Base-by-base conservation (phyloP, 345 rosid genomes). In the Eucalyptus virginea region DNA sequence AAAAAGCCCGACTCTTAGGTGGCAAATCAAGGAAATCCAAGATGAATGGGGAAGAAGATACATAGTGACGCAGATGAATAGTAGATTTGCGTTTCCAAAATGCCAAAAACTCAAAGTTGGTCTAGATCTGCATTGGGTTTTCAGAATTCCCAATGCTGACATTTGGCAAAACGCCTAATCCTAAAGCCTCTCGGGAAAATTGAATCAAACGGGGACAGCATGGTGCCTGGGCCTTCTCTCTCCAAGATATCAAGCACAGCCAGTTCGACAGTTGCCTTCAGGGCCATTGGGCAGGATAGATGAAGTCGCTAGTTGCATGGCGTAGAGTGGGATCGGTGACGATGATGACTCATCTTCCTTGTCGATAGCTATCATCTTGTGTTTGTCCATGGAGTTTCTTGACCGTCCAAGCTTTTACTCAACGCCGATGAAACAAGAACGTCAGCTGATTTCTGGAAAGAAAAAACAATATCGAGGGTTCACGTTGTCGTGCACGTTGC, bases 231-330 rank as follows among this genome's bases (percentile, higher is more conserved):
- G 32, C 93, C 93, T 19, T 91, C 92, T 49, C 86, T 81, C 44
- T 86, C 62, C 37, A 92, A 89, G 85, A 92, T 88, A 24, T 93
- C 91, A 54, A 94, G 87, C 18, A 90, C 88, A 60, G 90, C 92
- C 32, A 92, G 93, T 34, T 92, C 91, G 23, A 89, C 44, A 3
- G 93, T 90, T 28, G 93, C 88, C 87, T 91, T 91, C 88, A 91
- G 89, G 51, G 87, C 92, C 94, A 92, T 86, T 86, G 32, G 96
- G 93, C 54, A 92, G 72, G 45, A 92, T 91, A 9, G 93, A 93
- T n/a, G 92, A 88, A n/a, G 81, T 90, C 11, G 88, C 93, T 34
- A 93, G 90, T 85, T 92, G 93, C 92, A 92, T 90, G 7, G 96
- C 93, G 37, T n/a, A n/a, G 62, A 72, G 45, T 19, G 83, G 81